Conservation (phyloP, 2,329 filamentous ascomycete genomes). For the Nakataea oryzae region DNA sequence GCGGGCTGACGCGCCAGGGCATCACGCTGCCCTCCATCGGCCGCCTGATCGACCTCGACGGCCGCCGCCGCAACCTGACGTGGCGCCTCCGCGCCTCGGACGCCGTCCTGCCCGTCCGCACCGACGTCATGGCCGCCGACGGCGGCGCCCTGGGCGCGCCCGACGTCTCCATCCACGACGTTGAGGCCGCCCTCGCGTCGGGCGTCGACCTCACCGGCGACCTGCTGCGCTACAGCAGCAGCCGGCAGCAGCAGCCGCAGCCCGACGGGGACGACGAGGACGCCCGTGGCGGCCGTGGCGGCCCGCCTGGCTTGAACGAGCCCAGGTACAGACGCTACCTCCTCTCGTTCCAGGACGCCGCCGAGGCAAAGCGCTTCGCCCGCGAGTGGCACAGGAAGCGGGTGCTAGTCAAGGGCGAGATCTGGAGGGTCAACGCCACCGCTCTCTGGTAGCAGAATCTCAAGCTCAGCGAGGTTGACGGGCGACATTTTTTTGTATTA, state of each 20-base stretch:
- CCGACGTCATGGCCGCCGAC: not conserved
- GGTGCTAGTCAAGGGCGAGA: conserved; percentile 15
- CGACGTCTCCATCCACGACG: not conserved
- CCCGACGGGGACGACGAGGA: conserved; percentile 8
- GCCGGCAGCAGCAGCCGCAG: not conserved
- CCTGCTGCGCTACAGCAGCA: not conserved
- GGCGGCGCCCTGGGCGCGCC: not conserved
- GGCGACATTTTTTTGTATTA: not conserved
- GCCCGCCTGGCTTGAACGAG: conserved; percentile 15
- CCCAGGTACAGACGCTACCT: conserved; percentile 36
- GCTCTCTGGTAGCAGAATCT: conserved; percentile 14
- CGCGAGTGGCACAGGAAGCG: conserved; percentile 30
- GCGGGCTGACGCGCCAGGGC: conserved; percentile 4
- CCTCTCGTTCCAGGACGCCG: conserved; percentile 41
- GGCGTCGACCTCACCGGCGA: not conserved
- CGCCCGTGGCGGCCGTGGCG: conserved; percentile 8
- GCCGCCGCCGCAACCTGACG: conserved; percentile 25
- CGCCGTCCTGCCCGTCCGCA: conserved; percentile 11
- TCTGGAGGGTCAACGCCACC: conserved; percentile 14
- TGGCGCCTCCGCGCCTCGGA: conserved; percentile 20
- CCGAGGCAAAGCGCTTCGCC: conserved; percentile 41
- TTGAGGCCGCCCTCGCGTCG: not conserved
- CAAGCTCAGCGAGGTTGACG: too few relatives aligned
- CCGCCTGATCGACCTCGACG: conserved; percentile 29
- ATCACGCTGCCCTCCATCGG: conserved; percentile 17